These are phyloP conservation scores for Venturia oleaginea DNA, from an alignment of 2,329 filamentous ascomycete genomes.

Conservation along the genomic window DNA sequence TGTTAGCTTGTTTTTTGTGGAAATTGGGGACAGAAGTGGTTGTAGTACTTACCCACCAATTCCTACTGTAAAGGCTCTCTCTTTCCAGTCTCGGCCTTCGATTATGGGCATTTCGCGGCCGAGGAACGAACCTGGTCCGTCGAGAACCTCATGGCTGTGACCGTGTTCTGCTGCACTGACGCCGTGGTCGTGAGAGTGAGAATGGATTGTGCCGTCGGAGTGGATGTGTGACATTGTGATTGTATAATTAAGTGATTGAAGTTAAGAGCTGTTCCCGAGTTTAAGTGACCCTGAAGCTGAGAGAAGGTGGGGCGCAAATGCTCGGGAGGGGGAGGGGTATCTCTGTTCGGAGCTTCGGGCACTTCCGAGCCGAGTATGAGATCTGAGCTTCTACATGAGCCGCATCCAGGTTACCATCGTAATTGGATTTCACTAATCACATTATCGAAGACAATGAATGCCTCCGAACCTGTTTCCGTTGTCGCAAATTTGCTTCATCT, in stretches of 20 bases:
- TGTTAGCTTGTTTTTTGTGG: neutral
- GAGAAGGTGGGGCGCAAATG: neutral
- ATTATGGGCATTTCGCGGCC: constrained; percentile 89
- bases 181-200: constrained; percentile 19
- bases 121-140: constrained; percentile 83
- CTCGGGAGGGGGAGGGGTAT: neutral
- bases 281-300: neutral
- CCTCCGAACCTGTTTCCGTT: too few relatives aligned
- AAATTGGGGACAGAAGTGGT: neutral
- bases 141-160: constrained; percentile 90
- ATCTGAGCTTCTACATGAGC: neutral
- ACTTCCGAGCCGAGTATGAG: neutral
- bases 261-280: neutral
- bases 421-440: too few relatives aligned
- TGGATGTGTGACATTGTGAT: constrained; percentile 4
- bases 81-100: constrained; percentile 77
- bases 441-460: too few relatives aligned
- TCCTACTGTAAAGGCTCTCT: constrained; percentile 90
- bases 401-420: neutral
- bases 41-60: constrained; percentile 71
- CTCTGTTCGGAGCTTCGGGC: neutral
- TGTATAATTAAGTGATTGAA: neutral
- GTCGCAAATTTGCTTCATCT: too few relatives aligned
- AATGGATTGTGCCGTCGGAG: neutral
- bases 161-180: constrained; percentile 62